Conservation (phyloP, 805 yeast species). For the Lipomyces mesembrius region DNA sequence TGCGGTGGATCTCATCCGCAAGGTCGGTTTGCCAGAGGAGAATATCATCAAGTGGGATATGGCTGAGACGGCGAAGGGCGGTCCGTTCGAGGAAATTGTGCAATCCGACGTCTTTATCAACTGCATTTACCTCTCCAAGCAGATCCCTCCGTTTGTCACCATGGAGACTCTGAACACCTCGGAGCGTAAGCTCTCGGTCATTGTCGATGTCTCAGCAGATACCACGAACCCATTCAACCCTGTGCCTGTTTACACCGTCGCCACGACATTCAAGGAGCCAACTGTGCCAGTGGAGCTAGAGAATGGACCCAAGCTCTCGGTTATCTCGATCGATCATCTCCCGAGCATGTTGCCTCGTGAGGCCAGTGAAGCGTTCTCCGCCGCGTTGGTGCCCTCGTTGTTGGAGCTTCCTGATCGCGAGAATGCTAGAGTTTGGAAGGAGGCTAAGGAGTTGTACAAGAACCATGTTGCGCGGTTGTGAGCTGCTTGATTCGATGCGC, state of each 20-base stretch:
- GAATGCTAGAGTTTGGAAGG: conserved; percentile 87
- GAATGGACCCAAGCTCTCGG: conserved; percentile 72
- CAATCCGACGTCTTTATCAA: conserved; percentile 88
- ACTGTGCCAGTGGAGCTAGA: conserved; percentile 87
- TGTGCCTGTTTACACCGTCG: conserved; percentile 86
- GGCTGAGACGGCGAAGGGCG: conserved; percentile 94
- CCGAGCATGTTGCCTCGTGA: conserved; percentile 97
- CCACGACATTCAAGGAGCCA: conserved; percentile 90
- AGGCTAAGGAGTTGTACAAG: conserved; percentile 81
- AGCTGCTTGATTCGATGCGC: neutral
- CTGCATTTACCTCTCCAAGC: conserved; percentile 91
- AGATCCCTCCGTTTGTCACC: conserved; percentile 90
- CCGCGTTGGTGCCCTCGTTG: conserved; percentile 86
- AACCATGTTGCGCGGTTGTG: conserved; percentile 77
- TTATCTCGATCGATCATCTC: conserved; percentile 92
- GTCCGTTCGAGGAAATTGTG: conserved; percentile 93
- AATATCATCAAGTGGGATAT: conserved; percentile 94
- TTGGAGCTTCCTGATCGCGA: conserved; percentile 81
- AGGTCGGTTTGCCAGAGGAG: conserved; percentile 84
- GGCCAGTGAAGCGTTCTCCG: conserved; percentile 88
- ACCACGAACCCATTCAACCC: conserved; percentile 99
- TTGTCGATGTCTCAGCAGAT: conserved; percentile 98
- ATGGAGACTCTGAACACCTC: conserved; percentile 64
- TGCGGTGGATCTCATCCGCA: conserved; percentile 80
- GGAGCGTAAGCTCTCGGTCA: conserved; percentile 80